Conservation (phyloP, 345 rosid species). For the Euclidium syriacum region DNA sequence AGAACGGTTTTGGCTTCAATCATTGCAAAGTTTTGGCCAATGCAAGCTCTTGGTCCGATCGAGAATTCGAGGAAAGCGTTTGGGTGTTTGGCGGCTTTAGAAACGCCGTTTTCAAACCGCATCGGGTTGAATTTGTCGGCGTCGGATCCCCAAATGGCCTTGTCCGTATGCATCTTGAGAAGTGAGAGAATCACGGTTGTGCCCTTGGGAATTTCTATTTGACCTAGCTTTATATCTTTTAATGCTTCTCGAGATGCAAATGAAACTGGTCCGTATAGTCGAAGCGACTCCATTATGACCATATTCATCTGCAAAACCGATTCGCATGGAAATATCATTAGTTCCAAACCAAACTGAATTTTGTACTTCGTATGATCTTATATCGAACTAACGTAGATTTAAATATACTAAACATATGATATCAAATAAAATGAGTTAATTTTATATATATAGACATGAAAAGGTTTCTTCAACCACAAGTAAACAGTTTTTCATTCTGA, state of each 20-base stretch:
- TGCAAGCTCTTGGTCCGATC: conserved; percentile 48
- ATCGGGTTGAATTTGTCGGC: conserved; percentile 48
- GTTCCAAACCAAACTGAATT: too few species aligned
- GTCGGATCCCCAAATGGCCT: conserved; percentile 52
- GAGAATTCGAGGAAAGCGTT: conserved; percentile 43
- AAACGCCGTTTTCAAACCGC: conserved; percentile 34
- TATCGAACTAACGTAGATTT: too few species aligned
- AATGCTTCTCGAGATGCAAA: conserved; percentile 29
- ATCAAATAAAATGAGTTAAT: not conserved
- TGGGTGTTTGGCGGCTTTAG: conserved; percentile 37
- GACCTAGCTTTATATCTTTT: conserved; percentile 35
- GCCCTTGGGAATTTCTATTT: conserved; percentile 47
- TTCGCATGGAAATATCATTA: too few species aligned
- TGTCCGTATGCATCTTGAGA: conserved; percentile 35
- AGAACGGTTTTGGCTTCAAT: conserved; percentile 37
- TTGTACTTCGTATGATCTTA: too few species aligned
- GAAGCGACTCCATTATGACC: conserved; percentile 50
- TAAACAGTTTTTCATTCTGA: not conserved
- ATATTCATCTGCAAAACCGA: conserved; percentile 47
- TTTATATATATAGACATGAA: too few species aligned
- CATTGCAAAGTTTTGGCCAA: conserved; percentile 48
- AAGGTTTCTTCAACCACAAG: not conserved
- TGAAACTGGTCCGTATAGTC: conserved; percentile 43
- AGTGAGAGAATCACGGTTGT: conserved; percentile 23
- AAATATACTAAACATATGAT: too few species aligned